Evolutionary conservation across 1,284 basidiomycete species (phyloP).

Genomic region (Polyporus tsugae): DNA sequence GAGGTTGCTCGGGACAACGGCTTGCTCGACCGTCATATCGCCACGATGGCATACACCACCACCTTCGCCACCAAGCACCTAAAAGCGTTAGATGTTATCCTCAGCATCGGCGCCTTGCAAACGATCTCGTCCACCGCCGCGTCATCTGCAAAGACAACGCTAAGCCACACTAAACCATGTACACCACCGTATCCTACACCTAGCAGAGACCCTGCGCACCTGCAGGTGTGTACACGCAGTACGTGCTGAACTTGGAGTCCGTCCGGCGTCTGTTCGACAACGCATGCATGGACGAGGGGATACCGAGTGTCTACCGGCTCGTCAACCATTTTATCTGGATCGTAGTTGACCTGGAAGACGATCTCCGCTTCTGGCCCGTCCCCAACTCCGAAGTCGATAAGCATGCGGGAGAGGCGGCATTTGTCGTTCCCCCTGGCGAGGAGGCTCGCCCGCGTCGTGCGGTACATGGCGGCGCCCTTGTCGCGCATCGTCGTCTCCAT

Average conservation of each 20-base stretch:
- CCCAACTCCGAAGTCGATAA: neutral
- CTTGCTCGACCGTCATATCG: slow-evolving; percentile 24
- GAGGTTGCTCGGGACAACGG: slow-evolving; percentile 16
- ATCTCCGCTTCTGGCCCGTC: slow-evolving; percentile 7
- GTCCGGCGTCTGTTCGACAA: too few relatives aligned
- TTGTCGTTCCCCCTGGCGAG: neutral
- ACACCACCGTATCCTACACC: neutral
- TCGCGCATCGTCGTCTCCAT: neutral
- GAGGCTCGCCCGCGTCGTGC: neutral
- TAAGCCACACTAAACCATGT: too few relatives aligned
- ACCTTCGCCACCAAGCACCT: slow-evolving; percentile 22
- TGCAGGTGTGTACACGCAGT: neutral
- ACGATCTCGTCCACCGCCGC: slow-evolving; percentile 21
- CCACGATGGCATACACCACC: slow-evolving; percentile 24
- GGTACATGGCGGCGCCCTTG: neutral
- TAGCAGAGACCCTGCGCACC: neutral
- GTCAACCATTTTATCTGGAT: slow-evolving; percentile 3
- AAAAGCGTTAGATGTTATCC: neutral
- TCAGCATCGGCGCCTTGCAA: slow-evolving; percentile 6
- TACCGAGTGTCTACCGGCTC: slow-evolving; percentile 7
- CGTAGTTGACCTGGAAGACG: slow-evolving; percentile 10
- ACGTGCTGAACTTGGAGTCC: neutral
- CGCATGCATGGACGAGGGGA: slow-evolving; percentile 9
- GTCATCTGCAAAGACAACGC: slow-evolving; percentile 11
- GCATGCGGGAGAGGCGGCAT: slow-evolving; percentile 3